Evolutionary conservation across 768 basidiomycete species (phyloP).

Genomic region (Rickenella mellea): DNA sequence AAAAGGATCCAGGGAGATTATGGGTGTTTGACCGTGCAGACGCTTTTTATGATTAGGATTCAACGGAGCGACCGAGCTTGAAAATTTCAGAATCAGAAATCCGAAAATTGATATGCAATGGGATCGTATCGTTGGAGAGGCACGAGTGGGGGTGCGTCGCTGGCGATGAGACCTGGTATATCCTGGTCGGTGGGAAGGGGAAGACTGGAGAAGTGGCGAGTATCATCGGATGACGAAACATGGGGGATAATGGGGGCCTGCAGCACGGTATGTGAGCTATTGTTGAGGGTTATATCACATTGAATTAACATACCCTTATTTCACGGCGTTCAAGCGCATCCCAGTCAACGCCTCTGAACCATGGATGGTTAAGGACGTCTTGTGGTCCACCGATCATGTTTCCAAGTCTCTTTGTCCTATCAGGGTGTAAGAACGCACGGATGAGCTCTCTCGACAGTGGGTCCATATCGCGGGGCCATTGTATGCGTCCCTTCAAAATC

Average conservation of each 20-base stretch:
- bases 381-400: constrained; percentile 89
- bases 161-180: constrained; percentile 66
- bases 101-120: constrained; percentile 53
- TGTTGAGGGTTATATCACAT: constrained; percentile 1
- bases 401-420: constrained; percentile 84
- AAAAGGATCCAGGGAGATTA: not conserved
- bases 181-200: constrained; percentile 70
- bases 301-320: constrained; percentile 53
- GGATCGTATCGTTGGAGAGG: constrained; percentile 58
- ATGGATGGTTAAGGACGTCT: constrained; percentile 85
- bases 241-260: constrained; percentile 85
- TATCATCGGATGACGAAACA: constrained; percentile 72
- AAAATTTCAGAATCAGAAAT: not conserved
- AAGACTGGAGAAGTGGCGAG: constrained; percentile 75
- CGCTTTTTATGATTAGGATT: not conserved
- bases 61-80: not conserved
- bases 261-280: constrained; percentile 7
- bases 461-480: constrained; percentile 90
- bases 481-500: constrained; percentile 79
- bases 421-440: constrained; percentile 80
- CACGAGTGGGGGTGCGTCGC: constrained; percentile 39
- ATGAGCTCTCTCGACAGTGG: constrained; percentile 84
- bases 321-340: constrained; percentile 76
- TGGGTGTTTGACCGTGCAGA: too few relatives aligned
- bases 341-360: constrained; percentile 97